Evolutionary conservation across 2,329 filamentous ascomycete genomes (phyloP).

Genomic region (Fusarium liriodendri): DNA sequence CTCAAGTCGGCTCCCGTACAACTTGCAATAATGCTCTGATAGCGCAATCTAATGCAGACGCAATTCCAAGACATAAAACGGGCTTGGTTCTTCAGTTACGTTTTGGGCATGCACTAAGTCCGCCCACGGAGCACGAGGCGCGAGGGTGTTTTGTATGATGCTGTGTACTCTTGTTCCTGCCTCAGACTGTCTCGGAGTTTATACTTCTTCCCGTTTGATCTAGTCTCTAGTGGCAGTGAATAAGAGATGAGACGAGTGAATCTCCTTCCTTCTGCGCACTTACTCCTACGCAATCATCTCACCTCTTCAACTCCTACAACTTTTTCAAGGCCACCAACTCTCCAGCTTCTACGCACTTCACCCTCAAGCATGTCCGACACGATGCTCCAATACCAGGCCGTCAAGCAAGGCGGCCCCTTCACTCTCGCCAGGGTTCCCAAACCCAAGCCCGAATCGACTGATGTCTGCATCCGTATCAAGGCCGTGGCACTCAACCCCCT

Average conservation of each 20-base stretch:
- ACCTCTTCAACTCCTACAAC: neutral
- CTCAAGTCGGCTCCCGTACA: neutral
- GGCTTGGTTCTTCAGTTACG: neutral
- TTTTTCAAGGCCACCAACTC: neutral
- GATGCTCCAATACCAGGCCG: constrained; percentile 32
- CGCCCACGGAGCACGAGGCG: neutral
- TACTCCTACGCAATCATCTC: neutral
- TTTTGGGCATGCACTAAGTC: constrained; percentile 1
- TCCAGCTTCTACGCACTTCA: neutral
- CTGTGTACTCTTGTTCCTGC: neutral
- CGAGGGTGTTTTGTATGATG: neutral
- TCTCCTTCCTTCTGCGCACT: neutral
- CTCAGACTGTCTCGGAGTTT: neutral
- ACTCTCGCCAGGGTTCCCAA: constrained; percentile 23
- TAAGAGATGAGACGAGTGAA: neutral
- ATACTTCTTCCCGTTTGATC: neutral
- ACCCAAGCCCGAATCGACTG: constrained; percentile 18
- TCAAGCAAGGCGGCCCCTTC: constrained; percentile 30
- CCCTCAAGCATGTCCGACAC: constrained; percentile 5
- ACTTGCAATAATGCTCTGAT: neutral
- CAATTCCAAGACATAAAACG: neutral
- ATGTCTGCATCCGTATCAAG: constrained; percentile 34
- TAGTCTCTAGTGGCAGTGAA: neutral
- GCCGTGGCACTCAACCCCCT: constrained; percentile 39
- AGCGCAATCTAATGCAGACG: neutral